Evolutionary conservation across 306 rosid species (phyloP).

Genomic region (Canavalia gladiata): DNA sequence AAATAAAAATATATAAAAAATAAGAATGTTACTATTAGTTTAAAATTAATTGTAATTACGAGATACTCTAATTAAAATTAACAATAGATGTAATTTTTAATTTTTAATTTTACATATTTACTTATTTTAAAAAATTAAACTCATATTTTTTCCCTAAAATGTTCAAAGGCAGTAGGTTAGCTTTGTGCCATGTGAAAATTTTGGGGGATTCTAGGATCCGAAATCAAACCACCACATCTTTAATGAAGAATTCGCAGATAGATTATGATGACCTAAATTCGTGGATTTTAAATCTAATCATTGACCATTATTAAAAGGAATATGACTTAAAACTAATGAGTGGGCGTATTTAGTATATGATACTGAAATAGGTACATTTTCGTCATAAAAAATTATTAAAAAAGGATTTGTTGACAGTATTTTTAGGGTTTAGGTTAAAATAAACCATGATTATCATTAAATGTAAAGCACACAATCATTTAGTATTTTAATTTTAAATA

Average conservation of each 20-base stretch:
- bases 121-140: too few species aligned
- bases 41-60: too few species aligned
- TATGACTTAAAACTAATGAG: not conserved
- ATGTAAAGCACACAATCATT: not conserved
- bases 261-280: not conserved
- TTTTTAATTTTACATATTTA: too few species aligned
- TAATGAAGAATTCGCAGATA: not conserved
- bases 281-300: conserved; percentile 22
- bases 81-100: too few species aligned
- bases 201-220: not conserved
- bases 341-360: not conserved
- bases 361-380: not conserved
- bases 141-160: not conserved
- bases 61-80: too few species aligned
- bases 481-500: not conserved
- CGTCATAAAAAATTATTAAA: not conserved
- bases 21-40: too few species aligned
- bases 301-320: not conserved
- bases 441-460: not conserved
- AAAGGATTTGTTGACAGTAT: not conserved
- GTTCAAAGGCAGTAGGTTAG: not conserved
- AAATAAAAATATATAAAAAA: too few species aligned
- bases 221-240: not conserved
- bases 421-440: not conserved
- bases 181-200: not conserved